Base-by-base conservation (phyloP, 2,329 filamentous ascomycete species). In the Apiospora rasikravindrae region DNA sequence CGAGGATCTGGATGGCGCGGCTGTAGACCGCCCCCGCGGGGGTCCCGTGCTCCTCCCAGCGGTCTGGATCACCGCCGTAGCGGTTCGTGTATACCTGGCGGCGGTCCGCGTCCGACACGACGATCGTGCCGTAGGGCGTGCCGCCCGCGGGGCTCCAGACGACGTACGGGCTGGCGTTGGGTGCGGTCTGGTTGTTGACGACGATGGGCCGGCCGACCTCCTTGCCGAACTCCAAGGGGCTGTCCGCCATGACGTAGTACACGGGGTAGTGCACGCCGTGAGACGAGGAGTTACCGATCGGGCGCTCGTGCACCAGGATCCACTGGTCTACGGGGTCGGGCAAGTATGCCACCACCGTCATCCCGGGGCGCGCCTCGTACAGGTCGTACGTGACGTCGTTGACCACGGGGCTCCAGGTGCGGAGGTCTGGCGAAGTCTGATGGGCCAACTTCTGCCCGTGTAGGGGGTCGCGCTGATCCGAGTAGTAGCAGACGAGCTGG, bases 371-470 rank as follows among this genome's bases (percentile, higher is more conserved):
- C 73, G 86, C 89, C 2, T 86, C 88, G 80, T 92, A 92, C 51
- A 83, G 86, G 4, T 84, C 80, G 75, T 91, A 91, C 47, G 87
- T 83, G 61, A 91, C 90, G 76, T 93, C 90, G 73, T 91, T 84
- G 68, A 91, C 85, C 3, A 87, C 82, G 0, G 84, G 78, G 11
- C 85, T 86, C 91, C 91, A 93, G n/a, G 79, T 87, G 73, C 83
- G 80, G 14, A 92, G 83, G 76, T 93, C 89, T 0, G 80, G 84
- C 5, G 88, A 86, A n/a, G 84, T 83, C 80, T 92, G 90, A 78
- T 93, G 90, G 1, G 88, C 85, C 69, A 93, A 84, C 77, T 93
- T 92, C 79, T 93, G 91, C n/a, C 91, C 91, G 76, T 93, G 84
- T 1, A 82, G 82, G 72, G 89, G 86, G 74, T 90, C 90, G 49